Conservation (phyloP, 2,329 filamentous ascomycete genomes). For the Aspergillus pseudoterreus region DNA sequence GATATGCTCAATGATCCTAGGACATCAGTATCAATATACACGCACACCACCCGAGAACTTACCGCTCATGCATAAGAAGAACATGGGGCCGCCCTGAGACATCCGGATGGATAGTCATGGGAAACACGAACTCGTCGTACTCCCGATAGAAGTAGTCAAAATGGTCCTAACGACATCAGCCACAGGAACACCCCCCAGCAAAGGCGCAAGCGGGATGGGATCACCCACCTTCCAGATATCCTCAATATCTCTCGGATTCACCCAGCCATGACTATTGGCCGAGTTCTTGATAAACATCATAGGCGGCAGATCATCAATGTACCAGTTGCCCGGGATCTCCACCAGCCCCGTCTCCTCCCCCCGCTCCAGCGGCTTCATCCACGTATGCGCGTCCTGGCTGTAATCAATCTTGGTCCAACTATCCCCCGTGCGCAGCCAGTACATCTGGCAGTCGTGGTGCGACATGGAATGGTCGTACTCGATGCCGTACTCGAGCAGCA, state of each 20-base stretch:
- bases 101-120: conserved; percentile 74
- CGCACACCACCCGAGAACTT: conserved; percentile 15
- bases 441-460: conserved; percentile 45
- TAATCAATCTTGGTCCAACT: conserved; percentile 46
- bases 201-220: no score
- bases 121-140: conserved; percentile 73
- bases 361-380: conserved; percentile 50
- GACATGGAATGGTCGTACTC: conserved; percentile 45
- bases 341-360: conserved; percentile 39
- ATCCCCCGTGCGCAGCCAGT: conserved; percentile 43
- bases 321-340: conserved; percentile 45
- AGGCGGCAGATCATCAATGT: conserved; percentile 42
- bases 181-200: no score
- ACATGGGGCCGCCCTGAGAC: conserved; percentile 69
- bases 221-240: conserved; percentile 49
- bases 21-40: not conserved
- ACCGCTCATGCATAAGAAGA: conserved; percentile 69
- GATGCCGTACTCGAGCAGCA: conserved; percentile 42
- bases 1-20: conserved; percentile 63
- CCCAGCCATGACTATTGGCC: conserved; percentile 55
- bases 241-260: conserved; percentile 57
- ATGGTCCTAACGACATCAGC: conserved; percentile 47
- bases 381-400: conserved; percentile 38
- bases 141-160: conserved; percentile 70
- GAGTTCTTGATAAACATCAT: conserved; percentile 47